phyloP scores from a whole-genome alignment of 495 filamentous ascomycete genomes.

The Talaromyces trachyspermus region DNA sequence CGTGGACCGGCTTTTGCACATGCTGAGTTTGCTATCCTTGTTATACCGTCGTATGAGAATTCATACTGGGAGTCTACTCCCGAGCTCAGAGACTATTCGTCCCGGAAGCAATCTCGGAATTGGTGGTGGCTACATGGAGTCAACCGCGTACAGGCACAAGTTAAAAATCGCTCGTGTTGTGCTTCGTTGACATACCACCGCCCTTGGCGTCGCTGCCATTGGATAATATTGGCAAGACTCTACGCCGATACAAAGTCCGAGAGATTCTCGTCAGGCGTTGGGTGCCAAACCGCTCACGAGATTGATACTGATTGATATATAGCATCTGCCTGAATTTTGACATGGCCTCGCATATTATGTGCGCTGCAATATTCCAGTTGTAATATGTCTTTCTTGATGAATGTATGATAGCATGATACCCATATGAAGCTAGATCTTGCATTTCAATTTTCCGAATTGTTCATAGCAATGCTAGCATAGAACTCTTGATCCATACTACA shows the following conservation, averaged over 20 bases:
- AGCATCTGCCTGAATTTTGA: neutral
- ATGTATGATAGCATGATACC: conserved; percentile 6
- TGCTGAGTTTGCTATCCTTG: conserved; percentile 80
- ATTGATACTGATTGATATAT: conserved; percentile 29
- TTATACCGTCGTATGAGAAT: conserved; percentile 75
- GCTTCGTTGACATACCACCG: conserved; percentile 85
- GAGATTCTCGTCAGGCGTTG: conserved; percentile 80
- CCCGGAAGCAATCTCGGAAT: conserved; percentile 43
- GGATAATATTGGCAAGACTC: conserved; percentile 50
- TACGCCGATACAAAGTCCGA: conserved; percentile 68
- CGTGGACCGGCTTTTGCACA: conserved; percentile 93
- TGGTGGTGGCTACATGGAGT: conserved; percentile 95
- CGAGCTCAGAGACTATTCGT: conserved; percentile 37
- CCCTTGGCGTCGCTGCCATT: conserved; percentile 33
- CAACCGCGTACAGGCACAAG: conserved; percentile 84
- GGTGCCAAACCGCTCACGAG: conserved; percentile 70
- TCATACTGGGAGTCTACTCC: conserved; percentile 59
- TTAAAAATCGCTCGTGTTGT: conserved; percentile 81
- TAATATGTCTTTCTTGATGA: neutral
- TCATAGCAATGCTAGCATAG: neutral
- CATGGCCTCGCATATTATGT: too few relatives aligned
- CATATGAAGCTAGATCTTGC: too few relatives aligned
- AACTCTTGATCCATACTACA: neutral
- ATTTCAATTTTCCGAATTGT: neutral
- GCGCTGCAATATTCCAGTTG: too few relatives aligned